A percentile compares a stretch with the other conserved stretches of the same genome.
phyloP scores from a whole-genome alignment of 441 rosid species.

The Euphorbia corollata region DNA sequence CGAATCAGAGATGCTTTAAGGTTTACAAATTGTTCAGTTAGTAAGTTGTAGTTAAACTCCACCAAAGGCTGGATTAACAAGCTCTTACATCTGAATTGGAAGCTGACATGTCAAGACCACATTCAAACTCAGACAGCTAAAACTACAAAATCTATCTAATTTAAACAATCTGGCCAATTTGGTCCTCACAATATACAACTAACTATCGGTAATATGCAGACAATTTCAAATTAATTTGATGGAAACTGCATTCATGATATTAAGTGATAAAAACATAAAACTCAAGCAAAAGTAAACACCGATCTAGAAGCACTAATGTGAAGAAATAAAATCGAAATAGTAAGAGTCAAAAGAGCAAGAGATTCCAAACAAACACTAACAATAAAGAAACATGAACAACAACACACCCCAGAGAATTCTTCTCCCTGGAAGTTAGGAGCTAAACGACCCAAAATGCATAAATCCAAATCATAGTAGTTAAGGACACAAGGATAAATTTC shows the following conservation, averaged over 20 bases:
- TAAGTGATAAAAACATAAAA: background rate
- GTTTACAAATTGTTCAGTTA: background rate
- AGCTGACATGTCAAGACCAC: background rate
- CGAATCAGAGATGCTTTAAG: background rate
- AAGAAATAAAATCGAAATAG: no score
- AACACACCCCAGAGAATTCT: no score
- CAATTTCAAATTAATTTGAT: background rate
- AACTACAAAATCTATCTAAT: constrained; percentile 13
- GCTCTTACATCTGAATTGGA: background rate
- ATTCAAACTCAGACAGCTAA: background rate
- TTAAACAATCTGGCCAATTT: background rate
- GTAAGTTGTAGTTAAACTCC: background rate
- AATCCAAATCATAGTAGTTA: no score
- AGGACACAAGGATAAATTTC: no score
- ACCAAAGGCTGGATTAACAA: background rate
- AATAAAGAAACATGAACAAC: no score
- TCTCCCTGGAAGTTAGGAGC: no score
- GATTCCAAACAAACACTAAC: no score
- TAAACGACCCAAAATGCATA: no score
- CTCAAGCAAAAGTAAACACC: no score
- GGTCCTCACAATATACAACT: no score
- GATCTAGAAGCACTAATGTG: no score
- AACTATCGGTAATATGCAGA: background rate
- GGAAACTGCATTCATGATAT: constrained; percentile 3
- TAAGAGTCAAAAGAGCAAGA: no score